Evolutionary conservation across 2,329 filamentous ascomycete genomes (phyloP).

Genomic region (Purpureocillium takamizusanense): DNA sequence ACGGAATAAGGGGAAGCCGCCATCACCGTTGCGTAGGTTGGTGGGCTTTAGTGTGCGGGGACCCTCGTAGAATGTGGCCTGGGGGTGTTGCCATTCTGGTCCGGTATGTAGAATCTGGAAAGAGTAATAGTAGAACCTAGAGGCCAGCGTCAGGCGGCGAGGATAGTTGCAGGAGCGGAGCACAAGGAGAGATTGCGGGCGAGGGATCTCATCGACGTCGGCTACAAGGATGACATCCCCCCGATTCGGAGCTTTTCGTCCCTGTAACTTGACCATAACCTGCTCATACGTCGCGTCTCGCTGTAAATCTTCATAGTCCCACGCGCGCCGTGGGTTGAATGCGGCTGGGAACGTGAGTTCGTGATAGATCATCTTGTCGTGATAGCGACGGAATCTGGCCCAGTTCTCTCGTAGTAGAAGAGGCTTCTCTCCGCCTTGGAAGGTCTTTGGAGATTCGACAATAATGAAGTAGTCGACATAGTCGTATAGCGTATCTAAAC

Average conservation of each 20-base stretch:
- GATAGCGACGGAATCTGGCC: constrained; percentile 40
- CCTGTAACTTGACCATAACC: constrained; percentile 39
- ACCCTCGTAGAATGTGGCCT: constrained; percentile 44
- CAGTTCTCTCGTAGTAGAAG: constrained; percentile 43
- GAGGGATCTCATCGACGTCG: constrained; percentile 52
- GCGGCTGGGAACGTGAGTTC: constrained; percentile 35
- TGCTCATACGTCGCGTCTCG: constrained; percentile 50
- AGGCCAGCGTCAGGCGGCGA: constrained; percentile 39
- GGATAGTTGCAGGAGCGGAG: constrained; percentile 44
- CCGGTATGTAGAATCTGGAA: constrained; percentile 39
- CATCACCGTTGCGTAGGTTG: constrained; percentile 41
- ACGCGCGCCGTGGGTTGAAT: constrained; percentile 28
- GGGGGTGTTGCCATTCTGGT: constrained; percentile 44
- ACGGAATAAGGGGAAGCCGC: constrained; percentile 27
- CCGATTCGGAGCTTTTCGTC: constrained; percentile 27
- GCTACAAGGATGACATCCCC: constrained; percentile 51
- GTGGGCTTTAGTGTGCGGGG: constrained; percentile 41
- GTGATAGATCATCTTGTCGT: constrained; percentile 53
- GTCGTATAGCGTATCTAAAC: constrained; percentile 46
- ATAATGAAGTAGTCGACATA: constrained; percentile 58
- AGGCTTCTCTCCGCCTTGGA: constrained; percentile 47
- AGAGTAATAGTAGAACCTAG: constrained; percentile 48
- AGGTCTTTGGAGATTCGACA: constrained; percentile 49
- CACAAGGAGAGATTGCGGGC: constrained; percentile 37
- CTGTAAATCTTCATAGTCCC: constrained; percentile 43